These are phyloP conservation scores for Anthracocystis setariae DNA, from an alignment of 1,284 basidiomycete species.

Conservation along the genomic window DNA sequence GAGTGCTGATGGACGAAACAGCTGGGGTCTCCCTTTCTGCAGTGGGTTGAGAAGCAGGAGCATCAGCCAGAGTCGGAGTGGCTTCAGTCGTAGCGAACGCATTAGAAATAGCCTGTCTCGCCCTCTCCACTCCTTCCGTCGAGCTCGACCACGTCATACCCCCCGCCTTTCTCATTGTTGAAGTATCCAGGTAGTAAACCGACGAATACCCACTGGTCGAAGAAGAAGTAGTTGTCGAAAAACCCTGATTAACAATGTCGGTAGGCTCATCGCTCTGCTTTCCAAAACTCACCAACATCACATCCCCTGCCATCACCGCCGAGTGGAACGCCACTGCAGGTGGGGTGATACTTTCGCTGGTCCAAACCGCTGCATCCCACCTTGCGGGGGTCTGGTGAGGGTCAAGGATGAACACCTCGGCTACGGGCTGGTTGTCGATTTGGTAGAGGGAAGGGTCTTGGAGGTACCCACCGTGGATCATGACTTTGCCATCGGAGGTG, in stretches of 20 bases:
- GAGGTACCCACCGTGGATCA: slow-evolving; percentile 66
- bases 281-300: slow-evolving; percentile 66
- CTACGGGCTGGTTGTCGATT: slow-evolving; percentile 36
- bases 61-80: not conserved
- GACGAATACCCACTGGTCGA: not conserved
- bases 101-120: slow-evolving; percentile 26
- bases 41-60: slow-evolving; percentile 1
- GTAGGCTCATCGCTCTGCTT: slow-evolving; percentile 13
- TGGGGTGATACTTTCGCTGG: slow-evolving; percentile 11
- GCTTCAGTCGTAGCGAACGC: slow-evolving; percentile 4
- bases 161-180: slow-evolving; percentile 22
- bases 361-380: slow-evolving; percentile 39
- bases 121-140: slow-evolving; percentile 13
- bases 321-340: slow-evolving; percentile 66
- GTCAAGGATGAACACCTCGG: slow-evolving; percentile 60
- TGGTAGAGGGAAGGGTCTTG: slow-evolving; percentile 21
- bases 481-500: slow-evolving; percentile 57
- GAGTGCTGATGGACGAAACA: not conserved
- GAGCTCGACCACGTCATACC: slow-evolving; percentile 42
- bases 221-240: too few relatives aligned
- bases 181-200: slow-evolving; percentile 29
- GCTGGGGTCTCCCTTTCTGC: too few relatives aligned
- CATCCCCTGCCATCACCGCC: slow-evolving; percentile 56
- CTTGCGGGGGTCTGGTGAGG: slow-evolving; percentile 45
- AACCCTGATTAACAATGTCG: slow-evolving; percentile 14